Evolutionary conservation across 1,284 basidiomycete species (phyloP).

Genomic region (Cryptococcus hybrid): DNA sequence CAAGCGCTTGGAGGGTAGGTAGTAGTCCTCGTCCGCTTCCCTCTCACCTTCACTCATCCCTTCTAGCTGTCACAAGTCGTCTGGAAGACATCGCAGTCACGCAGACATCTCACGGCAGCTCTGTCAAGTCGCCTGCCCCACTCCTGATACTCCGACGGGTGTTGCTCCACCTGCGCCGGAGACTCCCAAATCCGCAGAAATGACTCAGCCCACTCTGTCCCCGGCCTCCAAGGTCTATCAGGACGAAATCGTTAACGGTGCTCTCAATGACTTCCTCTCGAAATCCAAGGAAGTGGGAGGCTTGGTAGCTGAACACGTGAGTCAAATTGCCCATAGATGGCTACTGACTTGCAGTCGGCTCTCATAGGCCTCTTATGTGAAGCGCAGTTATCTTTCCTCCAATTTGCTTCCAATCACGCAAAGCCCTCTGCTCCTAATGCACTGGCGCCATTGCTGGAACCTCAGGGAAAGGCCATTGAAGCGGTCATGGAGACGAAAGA

Average conservation of each 20-base stretch:
- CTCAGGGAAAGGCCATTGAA: slow-evolving; percentile 71
- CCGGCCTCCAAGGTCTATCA: slow-evolving; percentile 71
- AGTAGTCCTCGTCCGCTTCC: background rate
- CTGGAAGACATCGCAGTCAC: slow-evolving; percentile 83
- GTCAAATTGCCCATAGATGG: slow-evolving; percentile 30
- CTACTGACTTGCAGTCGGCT: slow-evolving; percentile 56
- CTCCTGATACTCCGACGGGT: slow-evolving; percentile 40
- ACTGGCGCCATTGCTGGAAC: slow-evolving; percentile 64
- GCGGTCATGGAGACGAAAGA: slow-evolving; percentile 79
- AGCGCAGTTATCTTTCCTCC: slow-evolving; percentile 67
- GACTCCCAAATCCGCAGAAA: slow-evolving; percentile 46
- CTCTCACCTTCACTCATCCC: background rate
- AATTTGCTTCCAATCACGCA: slow-evolving; percentile 68
- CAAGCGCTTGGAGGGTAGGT: slow-evolving; percentile 59
- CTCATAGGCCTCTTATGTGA: slow-evolving; percentile 68
- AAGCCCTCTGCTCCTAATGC: slow-evolving; percentile 58
- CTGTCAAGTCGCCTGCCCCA: slow-evolving; percentile 40
- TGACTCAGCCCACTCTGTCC: slow-evolving; percentile 52
- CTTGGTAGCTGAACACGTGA: slow-evolving; percentile 71
- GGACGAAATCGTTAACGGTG: slow-evolving; percentile 66
- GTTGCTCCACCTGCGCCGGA: slow-evolving; percentile 47
- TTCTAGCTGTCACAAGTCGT: slow-evolving; percentile 87
- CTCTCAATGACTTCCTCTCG: slow-evolving; percentile 69
- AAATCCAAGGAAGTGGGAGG: slow-evolving; percentile 74
- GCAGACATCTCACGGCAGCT: slow-evolving; percentile 26